Evolutionary conservation across 176 grass and related monocot genomes (phyloP).

Genomic region (Tillandsia fasciculata): DNA sequence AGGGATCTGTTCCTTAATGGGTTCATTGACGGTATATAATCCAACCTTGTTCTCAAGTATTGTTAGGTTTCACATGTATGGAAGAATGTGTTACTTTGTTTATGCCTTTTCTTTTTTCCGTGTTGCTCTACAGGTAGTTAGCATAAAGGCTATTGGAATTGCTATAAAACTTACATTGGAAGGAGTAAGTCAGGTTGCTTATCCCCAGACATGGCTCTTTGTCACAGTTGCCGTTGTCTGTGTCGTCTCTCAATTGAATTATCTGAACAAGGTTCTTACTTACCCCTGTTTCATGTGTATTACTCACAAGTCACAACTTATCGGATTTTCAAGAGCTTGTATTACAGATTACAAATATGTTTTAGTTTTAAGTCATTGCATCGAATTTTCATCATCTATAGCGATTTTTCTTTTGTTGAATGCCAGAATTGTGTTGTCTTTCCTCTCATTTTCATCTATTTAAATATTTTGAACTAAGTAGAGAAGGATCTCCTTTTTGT

Average conservation of each 20-base stretch:
- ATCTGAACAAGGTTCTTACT: conserved; percentile 75
- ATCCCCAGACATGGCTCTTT: conserved; percentile 89
- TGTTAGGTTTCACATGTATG: neutral
- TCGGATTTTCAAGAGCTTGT: too few species aligned
- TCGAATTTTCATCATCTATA: too few species aligned
- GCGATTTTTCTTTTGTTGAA: too few species aligned
- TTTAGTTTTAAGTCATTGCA: too few species aligned
- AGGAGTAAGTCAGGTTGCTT: conserved; percentile 69
- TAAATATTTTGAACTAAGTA: too few species aligned
- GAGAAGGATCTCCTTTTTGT: too few species aligned
- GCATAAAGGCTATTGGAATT: conserved; percentile 91
- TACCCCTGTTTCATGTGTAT: neutral
- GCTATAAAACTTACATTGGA: conserved; percentile 88
- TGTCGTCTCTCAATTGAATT: conserved; percentile 86
- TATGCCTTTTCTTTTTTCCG: neutral
- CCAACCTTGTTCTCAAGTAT: conserved; percentile 8
- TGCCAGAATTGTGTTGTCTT: too few species aligned
- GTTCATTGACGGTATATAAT: conserved; percentile 75
- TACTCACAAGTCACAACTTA: neutral
- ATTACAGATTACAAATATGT: too few species aligned
- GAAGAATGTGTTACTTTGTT: neutral
- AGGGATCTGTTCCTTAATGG: conserved; percentile 88
- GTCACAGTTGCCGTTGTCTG: conserved; percentile 60
- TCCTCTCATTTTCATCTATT: too few species aligned
- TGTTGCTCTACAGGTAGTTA: conserved; percentile 54